A percentile compares a stretch with the other conserved stretches of the same genome.
These are phyloP conservation scores for Oldenlandia corymbosa DNA, from an alignment of 257 asterid species.

Conservation along the genomic window DNA sequence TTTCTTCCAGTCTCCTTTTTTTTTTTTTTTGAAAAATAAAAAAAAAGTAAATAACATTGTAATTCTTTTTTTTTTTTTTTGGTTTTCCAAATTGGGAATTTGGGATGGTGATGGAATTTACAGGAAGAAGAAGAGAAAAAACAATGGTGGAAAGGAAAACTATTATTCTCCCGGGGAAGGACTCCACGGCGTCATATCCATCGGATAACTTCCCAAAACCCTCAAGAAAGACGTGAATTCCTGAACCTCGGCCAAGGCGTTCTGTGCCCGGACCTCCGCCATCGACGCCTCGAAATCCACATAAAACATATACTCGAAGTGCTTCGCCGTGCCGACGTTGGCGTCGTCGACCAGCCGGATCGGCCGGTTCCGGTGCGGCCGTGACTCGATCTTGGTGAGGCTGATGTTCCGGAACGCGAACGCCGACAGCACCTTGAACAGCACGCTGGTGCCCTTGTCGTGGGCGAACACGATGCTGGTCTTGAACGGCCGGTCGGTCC, in stretches of 20 bases:
- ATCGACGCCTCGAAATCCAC: slow-evolving; percentile 86
- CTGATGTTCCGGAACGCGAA: slow-evolving; percentile 77
- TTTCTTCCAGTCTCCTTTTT: neutral
- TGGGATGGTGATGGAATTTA: too few species aligned
- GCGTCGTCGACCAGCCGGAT: slow-evolving; percentile 64
- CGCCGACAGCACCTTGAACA: slow-evolving; percentile 80
- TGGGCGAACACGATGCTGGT: slow-evolving; percentile 88
- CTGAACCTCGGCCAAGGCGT: slow-evolving; percentile 85
- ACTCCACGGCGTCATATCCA: slow-evolving; percentile 89
- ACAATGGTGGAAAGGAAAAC: neutral
- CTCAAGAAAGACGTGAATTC: slow-evolving; percentile 86
- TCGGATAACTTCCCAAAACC: slow-evolving; percentile 88
- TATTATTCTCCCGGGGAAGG: slow-evolving; percentile 39
- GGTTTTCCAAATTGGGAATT: too few species aligned
- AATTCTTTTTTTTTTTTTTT: neutral
- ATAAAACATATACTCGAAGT: slow-evolving; percentile 77
- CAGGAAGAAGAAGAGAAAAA: too few species aligned
- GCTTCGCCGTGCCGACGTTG: slow-evolving; percentile 61
- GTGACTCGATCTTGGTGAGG: slow-evolving; percentile 77
- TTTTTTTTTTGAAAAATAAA: neutral
- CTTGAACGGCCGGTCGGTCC: slow-evolving; percentile 86
- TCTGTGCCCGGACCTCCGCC: slow-evolving; percentile 90
- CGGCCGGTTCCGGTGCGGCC: slow-evolving; percentile 75
- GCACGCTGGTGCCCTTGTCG: slow-evolving; percentile 66
- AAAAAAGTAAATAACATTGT: neutral